Evolutionary conservation across 2,329 filamentous ascomycete species (phyloP).

Genomic region (Talaromyces sp.): DNA sequence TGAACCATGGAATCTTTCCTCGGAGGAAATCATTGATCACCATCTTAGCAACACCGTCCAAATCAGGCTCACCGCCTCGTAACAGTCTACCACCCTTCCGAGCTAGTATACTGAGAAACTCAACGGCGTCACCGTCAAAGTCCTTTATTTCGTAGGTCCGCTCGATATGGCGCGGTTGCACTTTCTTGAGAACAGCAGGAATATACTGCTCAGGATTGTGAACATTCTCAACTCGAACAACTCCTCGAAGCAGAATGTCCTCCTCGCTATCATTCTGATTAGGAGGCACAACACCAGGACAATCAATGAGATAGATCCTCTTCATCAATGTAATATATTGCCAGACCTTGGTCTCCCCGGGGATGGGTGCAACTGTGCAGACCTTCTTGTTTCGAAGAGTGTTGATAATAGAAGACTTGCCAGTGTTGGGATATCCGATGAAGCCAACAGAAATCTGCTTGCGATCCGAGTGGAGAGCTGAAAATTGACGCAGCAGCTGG

Average conservation of each 20-base stretch:
- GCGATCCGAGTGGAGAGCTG: slow-evolving; percentile 77
- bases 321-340: slow-evolving; percentile 97
- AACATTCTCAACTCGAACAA: slow-evolving; percentile 92
- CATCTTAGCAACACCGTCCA: slow-evolving; percentile 95
- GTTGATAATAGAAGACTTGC: slow-evolving; percentile 97
- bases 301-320: slow-evolving; percentile 91
- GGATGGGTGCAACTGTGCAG: slow-evolving; percentile 88
- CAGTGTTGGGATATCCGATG: slow-evolving; percentile 87
- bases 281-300: slow-evolving; percentile 91
- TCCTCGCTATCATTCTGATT: slow-evolving; percentile 78
- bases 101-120: slow-evolving; percentile 83
- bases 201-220: slow-evolving; percentile 97
- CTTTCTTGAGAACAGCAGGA: slow-evolving; percentile 71
- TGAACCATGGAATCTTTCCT: slow-evolving; percentile 96
- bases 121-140: slow-evolving; percentile 67
- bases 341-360: slow-evolving; percentile 97
- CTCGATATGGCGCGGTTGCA: slow-evolving; percentile 84
- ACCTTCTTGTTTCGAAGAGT: slow-evolving; percentile 92
- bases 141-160: slow-evolving; percentile 75
- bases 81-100: slow-evolving; percentile 82
- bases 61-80: slow-evolving; percentile 88
- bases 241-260: slow-evolving; percentile 84
- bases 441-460: slow-evolving; percentile 94
- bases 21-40: slow-evolving; percentile 93
- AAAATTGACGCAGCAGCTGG: slow-evolving; percentile 87